Evolutionary conservation across 2,329 filamentous ascomycete genomes (phyloP).

Genomic region (Aplosporella prunicola): DNA sequence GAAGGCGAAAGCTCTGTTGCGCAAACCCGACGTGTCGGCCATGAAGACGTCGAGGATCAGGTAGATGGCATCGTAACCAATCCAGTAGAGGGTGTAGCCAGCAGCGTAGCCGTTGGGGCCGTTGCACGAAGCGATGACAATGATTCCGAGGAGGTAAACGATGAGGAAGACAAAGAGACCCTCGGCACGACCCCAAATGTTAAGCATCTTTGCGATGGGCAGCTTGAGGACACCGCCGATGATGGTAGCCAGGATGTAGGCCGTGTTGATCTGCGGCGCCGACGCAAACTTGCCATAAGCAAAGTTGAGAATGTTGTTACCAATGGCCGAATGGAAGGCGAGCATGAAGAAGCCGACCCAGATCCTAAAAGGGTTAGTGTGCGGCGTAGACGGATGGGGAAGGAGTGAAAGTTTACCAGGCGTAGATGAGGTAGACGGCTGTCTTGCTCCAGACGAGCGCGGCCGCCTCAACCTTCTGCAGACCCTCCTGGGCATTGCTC

Average conservation of each 20-base stretch:
- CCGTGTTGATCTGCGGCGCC: conserved; percentile 28
- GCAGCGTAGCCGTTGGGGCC: conserved; percentile 54
- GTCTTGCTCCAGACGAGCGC: conserved; percentile 32
- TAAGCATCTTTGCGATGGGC: conserved; percentile 31
- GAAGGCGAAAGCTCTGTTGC: conserved; percentile 55
- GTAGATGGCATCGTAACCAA: conserved; percentile 50
- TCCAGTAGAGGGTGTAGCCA: conserved; percentile 56
- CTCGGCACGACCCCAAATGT: conserved; percentile 33
- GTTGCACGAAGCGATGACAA: conserved; percentile 56
- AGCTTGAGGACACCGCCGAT: conserved; percentile 31
- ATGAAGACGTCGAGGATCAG: conserved; percentile 57
- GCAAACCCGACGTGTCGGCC: conserved; percentile 57
- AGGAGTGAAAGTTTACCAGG: conserved; percentile 23
- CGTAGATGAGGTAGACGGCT: conserved; percentile 29
- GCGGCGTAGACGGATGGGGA: no score
- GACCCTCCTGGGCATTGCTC: conserved; percentile 26
- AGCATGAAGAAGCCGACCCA: conserved; percentile 43
- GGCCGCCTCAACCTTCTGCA: conserved; percentile 31
- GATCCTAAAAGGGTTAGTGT: conserved; percentile 24
- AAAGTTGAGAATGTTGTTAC: conserved; percentile 29
- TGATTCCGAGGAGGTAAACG: conserved; percentile 39
- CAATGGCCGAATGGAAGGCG: conserved; percentile 35
- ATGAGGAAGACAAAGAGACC: conserved; percentile 30
- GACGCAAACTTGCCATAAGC: conserved; percentile 29
- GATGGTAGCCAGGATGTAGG: conserved; percentile 26